Evolutionary conservation across 129 eudicot genomes (phyloP).

Genomic region (Deinandra increscens): DNA sequence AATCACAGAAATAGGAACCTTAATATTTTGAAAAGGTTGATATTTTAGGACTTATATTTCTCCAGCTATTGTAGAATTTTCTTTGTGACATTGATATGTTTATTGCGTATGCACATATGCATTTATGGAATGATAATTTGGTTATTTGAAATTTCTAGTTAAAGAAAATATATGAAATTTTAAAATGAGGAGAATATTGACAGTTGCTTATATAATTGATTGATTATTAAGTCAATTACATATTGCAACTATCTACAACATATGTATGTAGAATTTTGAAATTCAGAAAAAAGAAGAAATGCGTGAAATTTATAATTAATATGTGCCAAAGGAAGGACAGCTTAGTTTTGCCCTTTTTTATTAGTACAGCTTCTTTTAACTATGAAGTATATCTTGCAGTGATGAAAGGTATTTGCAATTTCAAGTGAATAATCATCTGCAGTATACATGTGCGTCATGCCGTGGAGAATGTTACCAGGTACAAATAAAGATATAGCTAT

Average conservation of each 20-base stretch:
- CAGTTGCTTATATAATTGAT: not conserved
- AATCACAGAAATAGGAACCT: not conserved
- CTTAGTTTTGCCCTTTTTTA: slow-evolving; percentile 12
- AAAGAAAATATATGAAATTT: not conserved
- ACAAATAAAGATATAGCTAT: slow-evolving; percentile 3
- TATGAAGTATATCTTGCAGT: slow-evolving; percentile 42
- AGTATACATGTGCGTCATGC: slow-evolving; percentile 88
- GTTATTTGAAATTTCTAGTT: not conserved
- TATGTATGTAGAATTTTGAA: slow-evolving; percentile 2
- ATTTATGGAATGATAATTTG: slow-evolving; percentile 2
- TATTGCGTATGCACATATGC: not conserved
- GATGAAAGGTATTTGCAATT: slow-evolving; percentile 86
- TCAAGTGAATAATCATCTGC: slow-evolving; percentile 86
- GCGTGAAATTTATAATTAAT: not conserved
- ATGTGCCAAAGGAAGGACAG: not conserved
- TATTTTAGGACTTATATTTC: not conserved
- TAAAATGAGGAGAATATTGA: not conserved
- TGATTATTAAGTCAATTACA: not conserved
- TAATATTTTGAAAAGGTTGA: not conserved
- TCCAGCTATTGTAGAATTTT: not conserved
- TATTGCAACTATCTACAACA: not conserved
- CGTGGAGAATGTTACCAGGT: slow-evolving; percentile 97
- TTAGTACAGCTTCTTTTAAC: slow-evolving; percentile 4
- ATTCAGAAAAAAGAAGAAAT: not conserved
- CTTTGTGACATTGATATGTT: not conserved